Conservation (phyloP, 306 rosid species). For the Corylus avellana region DNA sequence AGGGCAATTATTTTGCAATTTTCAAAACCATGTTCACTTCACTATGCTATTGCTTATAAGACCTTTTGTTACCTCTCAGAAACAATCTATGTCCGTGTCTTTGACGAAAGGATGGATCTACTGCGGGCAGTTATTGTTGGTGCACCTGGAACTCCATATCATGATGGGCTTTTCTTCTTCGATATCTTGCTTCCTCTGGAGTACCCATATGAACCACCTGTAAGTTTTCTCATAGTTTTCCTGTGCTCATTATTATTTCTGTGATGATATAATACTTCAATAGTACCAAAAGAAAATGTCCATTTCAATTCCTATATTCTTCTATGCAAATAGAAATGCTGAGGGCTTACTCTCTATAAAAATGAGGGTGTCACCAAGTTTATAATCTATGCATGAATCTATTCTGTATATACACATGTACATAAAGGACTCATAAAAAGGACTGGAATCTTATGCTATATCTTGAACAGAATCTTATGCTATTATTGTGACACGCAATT, state of each 20-base stretch:
- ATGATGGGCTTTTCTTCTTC: slow-evolving; percentile 88
- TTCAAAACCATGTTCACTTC: background rate
- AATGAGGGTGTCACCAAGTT: slow-evolving; percentile 6
- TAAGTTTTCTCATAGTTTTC: slow-evolving; percentile 46
- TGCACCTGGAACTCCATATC: slow-evolving; percentile 95
- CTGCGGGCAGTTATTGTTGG: slow-evolving; percentile 84
- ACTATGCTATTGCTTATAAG: background rate
- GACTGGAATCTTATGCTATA: slow-evolving; percentile 1
- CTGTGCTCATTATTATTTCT: slow-evolving; percentile 14
- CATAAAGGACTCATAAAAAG: slow-evolving; percentile 21
- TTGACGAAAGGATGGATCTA: slow-evolving; percentile 95
- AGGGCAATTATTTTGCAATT: slow-evolving; percentile 13
- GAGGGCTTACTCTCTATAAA: background rate
- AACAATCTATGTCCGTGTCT: slow-evolving; percentile 74
- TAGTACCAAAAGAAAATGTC: background rate
- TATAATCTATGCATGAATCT: slow-evolving; percentile 5
- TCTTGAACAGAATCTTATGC: slow-evolving; percentile 21
- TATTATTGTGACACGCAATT: slow-evolving; percentile 26
- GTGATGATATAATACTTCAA: background rate
- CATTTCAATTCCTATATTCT: background rate
- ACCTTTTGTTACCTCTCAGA: slow-evolving; percentile 46
- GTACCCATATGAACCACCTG: slow-evolving; percentile 88
- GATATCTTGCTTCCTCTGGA: slow-evolving; percentile 83
- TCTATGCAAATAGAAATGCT: background rate
- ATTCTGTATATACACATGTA: slow-evolving; percentile 18